These are phyloP conservation scores for Fusarium sacchari DNA, from an alignment of 2,329 filamentous ascomycete genomes.

Conservation along the genomic window DNA sequence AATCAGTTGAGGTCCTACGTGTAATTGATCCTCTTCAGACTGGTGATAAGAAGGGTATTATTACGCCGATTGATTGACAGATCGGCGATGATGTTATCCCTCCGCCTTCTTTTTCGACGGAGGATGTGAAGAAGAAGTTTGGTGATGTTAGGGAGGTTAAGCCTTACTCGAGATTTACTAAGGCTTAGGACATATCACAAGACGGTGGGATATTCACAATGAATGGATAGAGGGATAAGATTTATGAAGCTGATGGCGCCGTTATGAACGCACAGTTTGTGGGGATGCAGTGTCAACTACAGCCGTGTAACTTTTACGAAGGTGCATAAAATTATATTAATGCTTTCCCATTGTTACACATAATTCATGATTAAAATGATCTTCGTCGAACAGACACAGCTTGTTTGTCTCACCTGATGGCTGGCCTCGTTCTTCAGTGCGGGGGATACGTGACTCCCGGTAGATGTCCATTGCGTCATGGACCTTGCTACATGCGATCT, in stretches of 20 bases:
- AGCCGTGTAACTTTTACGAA: rapidly evolving
- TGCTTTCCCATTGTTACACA: background rate
- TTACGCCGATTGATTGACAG: conserved; percentile 89
- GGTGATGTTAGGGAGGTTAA: conserved; percentile 75
- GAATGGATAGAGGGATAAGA: rapidly evolving
- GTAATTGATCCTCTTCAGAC: conserved; percentile 81
- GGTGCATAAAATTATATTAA: background rate
- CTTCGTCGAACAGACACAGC: too few relatives aligned
- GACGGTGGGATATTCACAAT: too few relatives aligned
- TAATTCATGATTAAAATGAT: background rate
- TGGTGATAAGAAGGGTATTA: conserved; percentile 86
- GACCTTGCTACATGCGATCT: background rate
- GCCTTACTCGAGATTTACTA: conserved; percentile 77
- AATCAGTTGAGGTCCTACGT: conserved; percentile 79
- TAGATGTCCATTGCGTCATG: conserved; percentile 3
- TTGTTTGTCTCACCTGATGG: background rate
- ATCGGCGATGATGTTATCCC: conserved; percentile 91
- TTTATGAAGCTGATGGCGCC: background rate
- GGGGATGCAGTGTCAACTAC: rapidly evolving
- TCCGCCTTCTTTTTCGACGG: conserved; percentile 80
- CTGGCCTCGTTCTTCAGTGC: background rate
- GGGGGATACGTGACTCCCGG: background rate
- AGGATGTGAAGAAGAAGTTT: conserved; percentile 88
- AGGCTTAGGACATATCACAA: background rate
- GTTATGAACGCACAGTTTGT: background rate